phyloP scores from a whole-genome alignment of 176 grass and related monocot genomes.

The Eleusine indica region DNA sequence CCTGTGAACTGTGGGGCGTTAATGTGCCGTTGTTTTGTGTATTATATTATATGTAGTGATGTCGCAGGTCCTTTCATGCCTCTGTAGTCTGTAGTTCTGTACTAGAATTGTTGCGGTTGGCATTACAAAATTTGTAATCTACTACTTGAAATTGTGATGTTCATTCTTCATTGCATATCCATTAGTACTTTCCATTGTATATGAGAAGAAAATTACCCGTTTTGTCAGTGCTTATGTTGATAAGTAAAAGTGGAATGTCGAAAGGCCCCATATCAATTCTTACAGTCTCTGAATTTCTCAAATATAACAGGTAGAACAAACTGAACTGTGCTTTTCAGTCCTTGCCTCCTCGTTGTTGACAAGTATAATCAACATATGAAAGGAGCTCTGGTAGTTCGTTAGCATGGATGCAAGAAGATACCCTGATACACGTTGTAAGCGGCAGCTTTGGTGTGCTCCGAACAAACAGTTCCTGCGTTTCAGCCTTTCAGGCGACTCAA shows the following conservation, averaged over 20 bases:
- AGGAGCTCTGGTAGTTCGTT: no score
- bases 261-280: not conserved
- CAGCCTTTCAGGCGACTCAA: no score
- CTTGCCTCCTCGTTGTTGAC: not conserved
- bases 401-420: no score
- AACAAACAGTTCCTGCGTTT: no score
- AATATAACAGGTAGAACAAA: not conserved
- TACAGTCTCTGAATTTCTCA: not conserved
- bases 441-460: no score
- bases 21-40: not conserved
- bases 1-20: constrained; percentile 28
- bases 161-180: not conserved
- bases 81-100: not conserved
- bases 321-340: not conserved
- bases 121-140: not conserved
- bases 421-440: no score
- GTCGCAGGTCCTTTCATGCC: not conserved
- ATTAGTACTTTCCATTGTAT: no score
- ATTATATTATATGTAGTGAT: not conserved
- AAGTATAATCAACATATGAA: not conserved
- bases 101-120: not conserved
- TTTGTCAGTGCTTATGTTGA: not conserved
- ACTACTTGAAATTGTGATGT: not conserved
- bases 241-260: not conserved
- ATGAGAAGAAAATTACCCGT: not conserved